Percentiles rank a stretch among this genome's conserved stretches.
These are phyloP conservation scores for Leccinum incarnatum DNA, from an alignment of 768 basidiomycete genomes.

Conservation along the genomic window DNA sequence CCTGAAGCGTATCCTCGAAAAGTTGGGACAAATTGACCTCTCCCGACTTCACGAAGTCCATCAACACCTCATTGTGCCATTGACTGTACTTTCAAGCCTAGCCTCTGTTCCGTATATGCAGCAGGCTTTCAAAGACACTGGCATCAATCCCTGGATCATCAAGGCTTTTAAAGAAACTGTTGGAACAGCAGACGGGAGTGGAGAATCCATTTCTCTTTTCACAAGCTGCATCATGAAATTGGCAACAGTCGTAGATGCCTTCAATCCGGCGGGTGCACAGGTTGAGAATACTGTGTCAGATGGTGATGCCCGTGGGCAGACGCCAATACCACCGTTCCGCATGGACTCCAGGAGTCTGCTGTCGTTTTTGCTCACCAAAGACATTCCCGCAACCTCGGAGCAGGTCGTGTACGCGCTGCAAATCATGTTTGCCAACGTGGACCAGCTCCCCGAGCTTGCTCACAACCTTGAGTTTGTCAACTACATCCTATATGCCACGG, in stretches of 20 bases:
- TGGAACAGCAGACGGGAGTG: neutral
- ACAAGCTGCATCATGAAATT: slow-evolving; percentile 3
- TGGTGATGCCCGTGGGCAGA: neutral
- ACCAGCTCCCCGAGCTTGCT: neutral
- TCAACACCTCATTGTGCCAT: slow-evolving; percentile 1
- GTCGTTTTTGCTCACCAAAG: slow-evolving; percentile 2
- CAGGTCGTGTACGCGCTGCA: slow-evolving; percentile 3
- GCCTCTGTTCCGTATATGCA: neutral
- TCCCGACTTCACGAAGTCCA: neutral
- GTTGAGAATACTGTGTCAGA: neutral
- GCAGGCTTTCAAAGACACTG: neutral
- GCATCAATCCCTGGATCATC: neutral
- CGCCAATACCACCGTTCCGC: neutral
- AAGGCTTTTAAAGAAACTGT: neutral
- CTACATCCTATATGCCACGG: slow-evolving; percentile 3
- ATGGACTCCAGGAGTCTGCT: slow-evolving; percentile 2
- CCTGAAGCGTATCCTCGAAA: neutral
- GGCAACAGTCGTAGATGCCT: neutral
- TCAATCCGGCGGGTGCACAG: neutral
- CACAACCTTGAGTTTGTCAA: slow-evolving; percentile 2
- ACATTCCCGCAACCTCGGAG: neutral
- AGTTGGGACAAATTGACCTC: neutral
- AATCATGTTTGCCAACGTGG: neutral
- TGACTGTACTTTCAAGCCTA: slow-evolving; percentile 1
- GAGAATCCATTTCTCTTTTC: neutral